Conservation (phyloP, 768 basidiomycete species). For the Suillus bovinus region DNA sequence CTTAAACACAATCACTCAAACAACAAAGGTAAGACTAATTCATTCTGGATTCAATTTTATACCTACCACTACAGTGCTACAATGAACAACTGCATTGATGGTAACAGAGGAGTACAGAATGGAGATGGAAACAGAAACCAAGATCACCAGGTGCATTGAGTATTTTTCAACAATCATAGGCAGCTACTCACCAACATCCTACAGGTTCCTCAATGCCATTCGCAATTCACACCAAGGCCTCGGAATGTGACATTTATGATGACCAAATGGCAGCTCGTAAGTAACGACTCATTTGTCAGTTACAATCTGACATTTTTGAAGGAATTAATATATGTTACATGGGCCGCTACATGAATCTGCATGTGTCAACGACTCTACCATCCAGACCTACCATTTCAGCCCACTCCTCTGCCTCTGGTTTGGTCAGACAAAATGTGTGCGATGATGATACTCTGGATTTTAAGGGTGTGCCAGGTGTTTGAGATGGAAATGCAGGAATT, state of each 20-base stretch:
- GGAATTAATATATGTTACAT: background rate
- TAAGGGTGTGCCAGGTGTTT: background rate
- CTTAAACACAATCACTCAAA: too few species aligned
- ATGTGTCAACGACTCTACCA: background rate
- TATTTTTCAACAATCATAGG: too few species aligned
- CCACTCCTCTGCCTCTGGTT: background rate
- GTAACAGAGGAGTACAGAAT: too few species aligned
- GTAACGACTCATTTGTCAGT: background rate
- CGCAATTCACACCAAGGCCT: background rate
- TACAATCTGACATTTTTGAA: background rate
- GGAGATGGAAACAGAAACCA: too few species aligned
- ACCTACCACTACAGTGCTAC: too few species aligned
- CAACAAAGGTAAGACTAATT: too few species aligned
- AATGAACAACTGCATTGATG: too few species aligned
- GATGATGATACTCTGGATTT: background rate
- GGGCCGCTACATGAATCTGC: background rate
- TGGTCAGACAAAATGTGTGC: background rate
- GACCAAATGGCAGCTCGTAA: background rate
- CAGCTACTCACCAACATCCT: background rate
- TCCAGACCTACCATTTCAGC: background rate
- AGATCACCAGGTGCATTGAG: too few species aligned
- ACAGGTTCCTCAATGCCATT: background rate
- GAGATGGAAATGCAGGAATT: background rate
- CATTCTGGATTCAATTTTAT: too few species aligned
- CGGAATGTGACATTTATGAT: background rate